Evolutionary conservation across 106 monocot species (phyloP), one percentile per base, ranked within the genome.

Genomic region (Amphibolis antarctica): DNA sequence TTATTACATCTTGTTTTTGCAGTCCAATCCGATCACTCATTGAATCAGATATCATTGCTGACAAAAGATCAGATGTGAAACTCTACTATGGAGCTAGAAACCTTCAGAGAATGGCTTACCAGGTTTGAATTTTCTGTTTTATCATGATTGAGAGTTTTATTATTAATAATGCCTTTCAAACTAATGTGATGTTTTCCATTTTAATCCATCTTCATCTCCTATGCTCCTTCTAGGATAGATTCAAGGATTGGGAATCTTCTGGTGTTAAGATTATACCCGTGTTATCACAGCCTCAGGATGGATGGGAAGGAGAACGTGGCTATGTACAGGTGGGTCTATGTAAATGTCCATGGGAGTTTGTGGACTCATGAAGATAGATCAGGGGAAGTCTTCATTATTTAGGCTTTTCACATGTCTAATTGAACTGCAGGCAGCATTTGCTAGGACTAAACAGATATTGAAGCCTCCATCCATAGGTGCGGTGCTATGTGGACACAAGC

Each of bases 271-370:
- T 96, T 48, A 28, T 96, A 62, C 94, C 94, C 55, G 94, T 96
- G 31, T 67, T 96, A 31, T 96, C 94, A 67, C 86, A 60, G 59
- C 90, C 96, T 48, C 82, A 96, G 74, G 80, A 74, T 53, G 58
- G 45, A 15, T 96, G 96, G 96, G 73, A 80, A 57, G 96, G 96
- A n/a, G 80, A 90, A 77, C 54, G 27, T 48, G 96, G 96, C 60
- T 90, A 90, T 78, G 80, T 96, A 52, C 92, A 92, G 92, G 92
- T 88, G 72, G 17, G 2, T 17, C 24, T 60, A n/a, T 42, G 1
- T n/a, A 20, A n/a, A 18, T 64, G 21, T n/a, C n/a, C n/a, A n/a
- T n/a, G n/a, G n/a, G n/a, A n/a, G n/a, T n/a, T n/a, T n/a, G n/a
- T n/a, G n/a, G n/a, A 26, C 2, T 25, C 36, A 36, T 64, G 28